phyloP scores from a whole-genome alignment of 495 filamentous ascomycete species.

The Penicillium dipodomyicola region DNA sequence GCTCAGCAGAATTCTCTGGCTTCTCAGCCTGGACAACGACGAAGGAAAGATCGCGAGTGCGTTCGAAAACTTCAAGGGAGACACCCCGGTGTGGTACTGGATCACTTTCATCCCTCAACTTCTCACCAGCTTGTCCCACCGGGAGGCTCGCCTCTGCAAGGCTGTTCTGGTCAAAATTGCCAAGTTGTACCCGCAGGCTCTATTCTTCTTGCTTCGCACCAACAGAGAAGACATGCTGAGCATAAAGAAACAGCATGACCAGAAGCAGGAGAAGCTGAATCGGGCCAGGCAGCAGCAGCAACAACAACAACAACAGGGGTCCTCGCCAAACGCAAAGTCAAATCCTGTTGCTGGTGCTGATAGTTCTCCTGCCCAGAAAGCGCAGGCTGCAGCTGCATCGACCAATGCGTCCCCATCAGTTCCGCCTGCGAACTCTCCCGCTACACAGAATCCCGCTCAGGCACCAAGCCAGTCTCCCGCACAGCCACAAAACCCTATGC shows the following conservation, averaged over 20 bases:
- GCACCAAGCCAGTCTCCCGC: constrained; percentile 31
- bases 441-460: constrained; percentile 32
- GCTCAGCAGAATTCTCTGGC: constrained; percentile 92
- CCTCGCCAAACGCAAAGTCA: constrained; percentile 52
- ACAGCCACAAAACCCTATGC: constrained; percentile 26
- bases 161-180: constrained; percentile 87
- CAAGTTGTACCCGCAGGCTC: constrained; percentile 87
- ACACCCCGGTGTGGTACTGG: constrained; percentile 98
- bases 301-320: constrained; percentile 19
- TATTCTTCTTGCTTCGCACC: constrained; percentile 92
- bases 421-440: constrained; percentile 35
- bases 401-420: constrained; percentile 29
- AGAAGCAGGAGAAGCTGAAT: constrained; percentile 65
- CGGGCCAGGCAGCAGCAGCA: constrained; percentile 37
- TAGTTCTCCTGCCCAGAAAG: constrained; percentile 42
- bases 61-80: constrained; percentile 92
- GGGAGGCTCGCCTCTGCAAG: constrained; percentile 83
- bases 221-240: constrained; percentile 90
- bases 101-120: constrained; percentile 98
- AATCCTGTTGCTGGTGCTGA: constrained; percentile 48
- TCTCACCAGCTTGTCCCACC: constrained; percentile 80
- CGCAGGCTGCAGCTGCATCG: constrained; percentile 29
- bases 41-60: constrained; percentile 74
- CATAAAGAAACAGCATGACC: constrained; percentile 85
- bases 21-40: constrained; percentile 88